Base-by-base conservation (phyloP, 768 basidiomycete genomes). In the Pilatotrama ljubarskyi region DNA sequence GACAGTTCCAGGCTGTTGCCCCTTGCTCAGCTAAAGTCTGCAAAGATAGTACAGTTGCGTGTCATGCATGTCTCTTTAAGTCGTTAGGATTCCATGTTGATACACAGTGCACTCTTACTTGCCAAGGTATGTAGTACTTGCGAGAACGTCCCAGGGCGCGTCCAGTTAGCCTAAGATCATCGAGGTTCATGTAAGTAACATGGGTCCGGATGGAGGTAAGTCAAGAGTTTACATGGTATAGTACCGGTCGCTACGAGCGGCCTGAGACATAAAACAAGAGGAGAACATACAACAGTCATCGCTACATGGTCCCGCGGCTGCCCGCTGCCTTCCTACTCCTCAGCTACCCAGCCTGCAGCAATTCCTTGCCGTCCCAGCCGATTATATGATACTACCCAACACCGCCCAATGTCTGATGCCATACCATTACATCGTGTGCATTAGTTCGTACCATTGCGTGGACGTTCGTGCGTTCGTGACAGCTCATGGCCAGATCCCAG, bases 141-240 rank as follows among this genome's bases (percentile, higher is more conserved):
- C n/a, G n/a, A n/a, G n/a, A n/a, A n/a, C n/a, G n/a, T n/a, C n/a
- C n/a, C n/a, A n/a, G n/a, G n/a, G n/a, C n/a, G n/a, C n/a, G n/a
- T n/a, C n/a, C n/a, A n/a, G n/a, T n/a, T n/a, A n/a, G n/a, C n/a
- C n/a, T n/a, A n/a, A n/a, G n/a, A n/a, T n/a, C n/a, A n/a, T n/a
- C n/a, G n/a, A n/a, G n/a, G n/a, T n/a, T n/a, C n/a, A n/a, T n/a
- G n/a, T n/a, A n/a, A n/a, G n/a, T n/a, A n/a, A n/a, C 35, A 51
- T 24, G 37, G 20, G 2, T 35, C 24, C 25, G 37, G 43, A 32
- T 43, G 55, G 10, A 38, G 22, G 35, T 51, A 50, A 50, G 29
- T 43, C 43, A 50, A 37, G 42, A 32, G 37, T 50, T 48, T 40
- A 55, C 48, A 61, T 56, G 50, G 55, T 56, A 56, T 61, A 47